Percentiles rank a stretch among this genome's conserved stretches.
Evolutionary conservation across 331 rosid species (phyloP).

Genomic region (Erythrophleum ivorense): DNA sequence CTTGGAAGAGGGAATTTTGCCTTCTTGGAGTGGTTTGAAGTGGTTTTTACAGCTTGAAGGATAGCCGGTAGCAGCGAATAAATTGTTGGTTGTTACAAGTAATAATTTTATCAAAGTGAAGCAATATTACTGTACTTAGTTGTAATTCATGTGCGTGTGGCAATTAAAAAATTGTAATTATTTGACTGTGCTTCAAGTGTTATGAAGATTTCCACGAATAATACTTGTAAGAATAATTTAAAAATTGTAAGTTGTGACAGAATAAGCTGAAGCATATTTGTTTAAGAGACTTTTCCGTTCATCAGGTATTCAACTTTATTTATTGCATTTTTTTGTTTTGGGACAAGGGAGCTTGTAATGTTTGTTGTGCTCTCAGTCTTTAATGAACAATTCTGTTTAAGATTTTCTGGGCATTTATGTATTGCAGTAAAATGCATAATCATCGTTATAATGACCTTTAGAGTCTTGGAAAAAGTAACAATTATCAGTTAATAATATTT

Average conservation of each 20-base stretch:
- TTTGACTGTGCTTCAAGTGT: slow-evolving; percentile 8
- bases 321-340: background rate
- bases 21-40: slow-evolving; percentile 18
- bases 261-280: background rate
- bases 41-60: background rate
- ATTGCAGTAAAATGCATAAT: background rate
- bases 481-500: background rate
- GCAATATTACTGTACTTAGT: background rate
- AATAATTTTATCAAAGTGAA: slow-evolving; percentile 10
- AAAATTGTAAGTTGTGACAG: background rate
- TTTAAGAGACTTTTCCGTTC: background rate
- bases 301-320: background rate
- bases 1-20: background rate
- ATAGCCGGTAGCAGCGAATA: background rate
- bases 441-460: background rate
- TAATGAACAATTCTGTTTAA: background rate
- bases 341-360: background rate
- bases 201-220: too few relatives aligned
- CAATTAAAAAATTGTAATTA: background rate
- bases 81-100: background rate
- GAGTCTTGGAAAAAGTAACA: background rate
- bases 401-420: background rate
- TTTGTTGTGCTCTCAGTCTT: background rate
- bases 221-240: background rate
- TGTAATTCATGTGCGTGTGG: background rate